Evolutionary conservation across 148 eudicot species (phyloP), one percentile per base, ranked within the genome.

Genomic region (Vaccinium vitisidaea): DNA sequence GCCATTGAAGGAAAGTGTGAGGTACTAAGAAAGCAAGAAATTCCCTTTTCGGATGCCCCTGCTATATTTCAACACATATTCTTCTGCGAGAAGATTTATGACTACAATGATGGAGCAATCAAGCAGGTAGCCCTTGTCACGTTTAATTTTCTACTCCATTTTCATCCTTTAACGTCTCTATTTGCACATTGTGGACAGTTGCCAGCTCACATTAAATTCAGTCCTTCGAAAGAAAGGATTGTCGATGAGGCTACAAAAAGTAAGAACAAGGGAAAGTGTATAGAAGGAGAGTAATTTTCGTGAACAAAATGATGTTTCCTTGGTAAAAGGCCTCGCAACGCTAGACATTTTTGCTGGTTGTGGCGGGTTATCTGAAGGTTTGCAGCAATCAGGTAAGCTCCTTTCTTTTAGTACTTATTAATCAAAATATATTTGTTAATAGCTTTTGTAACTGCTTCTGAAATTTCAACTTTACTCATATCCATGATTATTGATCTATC

Each of bases 291-390:
- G 83, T 86, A 86, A 87, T 83, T 13, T 79, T 58, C 90, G 86
- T 49, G 19, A 14, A 76, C 85, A 74, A 30, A 83, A 85, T 43
- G 88, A 86, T 48, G 93, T 89, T 30, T 49, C 54, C 67, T 79
- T 49, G 14, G 19, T 48, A 56, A 84, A 86, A 50, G 80, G 87
- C 50, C 84, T 97, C 86, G 87, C 93, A 30, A 94, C 99, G 48
- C 89, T 97, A 32, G 99, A 97, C 88, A 95, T 97, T 78, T 97
- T 97, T 93, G 95, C 99, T 90, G 99, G 99, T 50, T 97, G 99
- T 88, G 99, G 99, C 80, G 99, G 99, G 78, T 87, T 97, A 78
- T 97, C 99, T 48, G 99, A 97, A 87, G 99, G 98, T 59, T 90
- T 97, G 82, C 92, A 97, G 84, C 86, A 90, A 87, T 90, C 99